phyloP scores from a whole-genome alignment of 2,329 filamentous ascomycete genomes.

The Colletotrichum higginsianum region DNA sequence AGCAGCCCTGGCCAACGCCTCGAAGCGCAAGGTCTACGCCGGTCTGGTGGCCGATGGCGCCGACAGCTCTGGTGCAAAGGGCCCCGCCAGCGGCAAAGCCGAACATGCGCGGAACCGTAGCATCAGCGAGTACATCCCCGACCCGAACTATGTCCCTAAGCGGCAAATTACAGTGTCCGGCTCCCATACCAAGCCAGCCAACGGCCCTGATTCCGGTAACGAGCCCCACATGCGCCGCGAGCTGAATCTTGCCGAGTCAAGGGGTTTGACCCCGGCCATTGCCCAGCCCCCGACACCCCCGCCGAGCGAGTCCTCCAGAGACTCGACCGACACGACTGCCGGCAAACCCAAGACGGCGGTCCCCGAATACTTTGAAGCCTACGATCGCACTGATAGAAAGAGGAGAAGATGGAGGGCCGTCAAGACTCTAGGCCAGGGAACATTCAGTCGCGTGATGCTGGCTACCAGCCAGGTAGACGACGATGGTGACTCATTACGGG shows the following conservation, averaged over 20 bases:
- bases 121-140: slow-evolving; percentile 89
- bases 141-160: slow-evolving; percentile 76
- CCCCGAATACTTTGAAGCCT: slow-evolving; percentile 79
- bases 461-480: slow-evolving; percentile 83
- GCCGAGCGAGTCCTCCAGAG: slow-evolving; percentile 78
- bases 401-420: slow-evolving; percentile 84
- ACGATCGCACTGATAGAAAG: slow-evolving; percentile 77
- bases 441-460: slow-evolving; percentile 94
- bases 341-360: slow-evolving; percentile 56
- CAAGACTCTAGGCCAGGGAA: slow-evolving; percentile 88
- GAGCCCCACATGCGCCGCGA: slow-evolving; percentile 78
- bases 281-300: slow-evolving; percentile 83
- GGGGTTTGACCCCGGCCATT: slow-evolving; percentile 77
- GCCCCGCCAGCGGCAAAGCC: slow-evolving; percentile 36
- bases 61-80: slow-evolving; percentile 47
- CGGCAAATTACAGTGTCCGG: slow-evolving; percentile 82
- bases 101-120: slow-evolving; percentile 78
- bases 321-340: slow-evolving; percentile 60
- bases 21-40: slow-evolving; percentile 72
- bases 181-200: slow-evolving; percentile 62
- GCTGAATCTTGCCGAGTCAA: slow-evolving; percentile 82
- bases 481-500: slow-evolving; percentile 55
- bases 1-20: slow-evolving; percentile 64
- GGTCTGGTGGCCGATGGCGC: slow-evolving; percentile 56
- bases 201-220: slow-evolving; percentile 53